Evolutionary conservation across 139 green algal genomes (phyloP).

Genomic region (Volvox reticuliferus): DNA sequence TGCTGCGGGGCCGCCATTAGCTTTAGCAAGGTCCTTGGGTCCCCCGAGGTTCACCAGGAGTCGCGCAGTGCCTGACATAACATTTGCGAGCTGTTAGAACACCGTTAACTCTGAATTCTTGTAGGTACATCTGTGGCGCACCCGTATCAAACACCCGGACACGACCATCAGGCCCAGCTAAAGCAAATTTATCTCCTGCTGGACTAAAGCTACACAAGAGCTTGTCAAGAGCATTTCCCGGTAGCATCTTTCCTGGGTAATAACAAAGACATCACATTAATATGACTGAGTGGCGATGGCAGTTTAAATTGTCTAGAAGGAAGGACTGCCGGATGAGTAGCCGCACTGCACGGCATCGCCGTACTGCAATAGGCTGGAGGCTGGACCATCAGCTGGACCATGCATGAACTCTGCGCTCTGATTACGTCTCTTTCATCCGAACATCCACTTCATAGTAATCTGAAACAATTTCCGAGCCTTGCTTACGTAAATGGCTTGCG

Average conservation of each 20-base stretch:
- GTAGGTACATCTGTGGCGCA: not conserved
- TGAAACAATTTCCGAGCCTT: not conserved
- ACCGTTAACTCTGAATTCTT: no score
- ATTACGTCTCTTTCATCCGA: no score
- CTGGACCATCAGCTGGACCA: no score
- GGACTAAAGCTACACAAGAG: conserved; percentile 36
- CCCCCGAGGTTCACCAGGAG: conserved; percentile 39
- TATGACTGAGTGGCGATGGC: not conserved
- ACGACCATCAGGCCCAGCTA: conserved; percentile 50
- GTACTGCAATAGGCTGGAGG: no score
- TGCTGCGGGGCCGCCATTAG: conserved; percentile 25
- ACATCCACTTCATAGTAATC: no score
- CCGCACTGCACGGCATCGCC: no score
- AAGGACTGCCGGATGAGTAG: no score
- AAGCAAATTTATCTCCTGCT: conserved; percentile 43
- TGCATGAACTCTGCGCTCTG: no score
- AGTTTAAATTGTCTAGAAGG: not conserved
- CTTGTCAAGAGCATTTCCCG: not conserved
- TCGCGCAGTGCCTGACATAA: conserved; percentile 42
- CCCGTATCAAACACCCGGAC: conserved; percentile 51
- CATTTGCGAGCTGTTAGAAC: not conserved
- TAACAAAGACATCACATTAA: not conserved
- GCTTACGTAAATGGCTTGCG: not conserved
- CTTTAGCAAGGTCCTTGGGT: not conserved
- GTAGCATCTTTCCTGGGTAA: conserved; percentile 29